Evolutionary conservation across 2,329 filamentous ascomycete species (phyloP), one percentile per base, ranked within the genome.

Genomic region (Colletotrichum tofieldiae): DNA sequence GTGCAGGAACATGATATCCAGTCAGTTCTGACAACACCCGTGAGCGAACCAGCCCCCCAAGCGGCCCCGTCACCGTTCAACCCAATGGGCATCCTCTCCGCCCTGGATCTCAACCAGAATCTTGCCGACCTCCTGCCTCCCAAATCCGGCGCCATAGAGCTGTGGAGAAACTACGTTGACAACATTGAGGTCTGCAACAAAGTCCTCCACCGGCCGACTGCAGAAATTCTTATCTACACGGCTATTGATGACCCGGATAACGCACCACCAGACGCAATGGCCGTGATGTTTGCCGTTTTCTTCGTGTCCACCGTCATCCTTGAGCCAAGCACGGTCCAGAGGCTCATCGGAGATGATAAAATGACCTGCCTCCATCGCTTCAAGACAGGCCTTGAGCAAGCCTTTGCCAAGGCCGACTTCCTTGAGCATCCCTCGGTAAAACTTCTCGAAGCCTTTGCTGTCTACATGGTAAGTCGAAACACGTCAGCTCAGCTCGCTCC

Each of bases 261-360:
- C 2, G 79, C 80, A 0, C 71, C 77, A 0, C 65, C 73, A 0
- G 81, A 82, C 3, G 70, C 70, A 0, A 11, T 82, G 8, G 84
- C 84, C 0, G 76, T 87, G 5, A 83, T 84, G 70, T 86, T 84
- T 65, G 79, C 84, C 67, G 85, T 91, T 18, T 91, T 90, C 73
- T 86, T 81, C 73, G 80, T 84, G 5, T 77, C 88, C 0, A 76
- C 87, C 2, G 68, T 82, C 0, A 86, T 84, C 60, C 77, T 89
- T 1, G 70, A 75, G 0, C 71, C 77, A 0, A 77, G 81, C 1
- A 83, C 87, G 3, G 86, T 82, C 41, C 76, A 75, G 2, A 47
- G 41, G 3, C 20, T 78, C 5, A 68, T 78, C 0, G 77, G 76
- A 0, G 74, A 78, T 7, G 77, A 79, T 11, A 76, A 76, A 8